phyloP scores from a whole-genome alignment of 768 basidiomycete species.

The Suillus luteus region DNA sequence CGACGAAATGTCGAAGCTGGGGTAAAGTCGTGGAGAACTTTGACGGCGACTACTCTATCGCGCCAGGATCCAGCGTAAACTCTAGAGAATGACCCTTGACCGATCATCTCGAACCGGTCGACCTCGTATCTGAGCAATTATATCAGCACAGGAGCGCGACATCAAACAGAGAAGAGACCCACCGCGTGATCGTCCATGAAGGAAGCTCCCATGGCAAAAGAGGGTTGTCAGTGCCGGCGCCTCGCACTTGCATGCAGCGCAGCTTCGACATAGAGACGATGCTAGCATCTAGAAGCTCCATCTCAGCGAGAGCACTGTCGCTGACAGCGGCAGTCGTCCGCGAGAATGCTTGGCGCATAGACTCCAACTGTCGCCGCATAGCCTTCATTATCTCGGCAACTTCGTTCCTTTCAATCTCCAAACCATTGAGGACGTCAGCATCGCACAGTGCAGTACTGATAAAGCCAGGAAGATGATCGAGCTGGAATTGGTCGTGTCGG shows the following conservation, averaged over 20 bases:
- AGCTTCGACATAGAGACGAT: conserved; percentile 70
- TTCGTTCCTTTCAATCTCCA: conserved; percentile 4
- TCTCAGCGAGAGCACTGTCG: conserved; percentile 35
- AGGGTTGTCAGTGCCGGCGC: background rate
- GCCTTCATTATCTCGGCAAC: conserved; percentile 2
- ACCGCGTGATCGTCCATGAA: conserved; percentile 78
- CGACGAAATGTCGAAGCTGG: conserved; percentile 65
- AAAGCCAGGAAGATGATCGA: conserved; percentile 1
- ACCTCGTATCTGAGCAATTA: conserved; percentile 65
- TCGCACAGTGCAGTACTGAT: background rate
- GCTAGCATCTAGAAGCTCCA: conserved; percentile 69
- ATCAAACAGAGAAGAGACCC: conserved; percentile 13
- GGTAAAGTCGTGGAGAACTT: conserved; percentile 65
- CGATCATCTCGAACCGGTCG: conserved; percentile 67
- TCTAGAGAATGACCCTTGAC: conserved; percentile 73
- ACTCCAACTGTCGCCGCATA: conserved; percentile 4
- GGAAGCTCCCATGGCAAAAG: conserved; percentile 43
- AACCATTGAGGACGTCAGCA: conserved; percentile 4
- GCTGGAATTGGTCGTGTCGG: conserved; percentile 4
- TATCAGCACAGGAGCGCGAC: background rate
- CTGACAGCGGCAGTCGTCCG: background rate
- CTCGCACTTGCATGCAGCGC: conserved; percentile 35
- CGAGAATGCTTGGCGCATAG: background rate
- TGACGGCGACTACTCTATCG: conserved; percentile 65
- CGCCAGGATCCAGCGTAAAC: conserved; percentile 79